Conservation (phyloP, 2,329 filamentous ascomycete genomes). For the Sporothrix mexicana region DNA sequence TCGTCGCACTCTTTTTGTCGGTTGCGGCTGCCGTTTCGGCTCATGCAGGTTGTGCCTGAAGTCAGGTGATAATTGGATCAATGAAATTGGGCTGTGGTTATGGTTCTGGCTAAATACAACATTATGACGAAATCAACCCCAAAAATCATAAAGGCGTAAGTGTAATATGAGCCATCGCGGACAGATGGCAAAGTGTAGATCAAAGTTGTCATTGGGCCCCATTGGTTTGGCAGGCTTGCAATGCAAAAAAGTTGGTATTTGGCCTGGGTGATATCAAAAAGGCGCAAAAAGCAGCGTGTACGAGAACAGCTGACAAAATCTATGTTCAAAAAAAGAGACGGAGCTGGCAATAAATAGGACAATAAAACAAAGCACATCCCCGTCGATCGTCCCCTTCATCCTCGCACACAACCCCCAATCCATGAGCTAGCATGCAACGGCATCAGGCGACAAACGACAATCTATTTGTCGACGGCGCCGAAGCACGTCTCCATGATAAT, state of each 20-base stretch:
- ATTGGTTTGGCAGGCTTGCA: slow-evolving; percentile 25
- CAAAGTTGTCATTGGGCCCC: slow-evolving; percentile 17
- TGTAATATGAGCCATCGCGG: not conserved
- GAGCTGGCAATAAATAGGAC: slow-evolving; percentile 17
- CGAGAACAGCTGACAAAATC: slow-evolving; percentile 27
- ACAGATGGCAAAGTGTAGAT: not conserved
- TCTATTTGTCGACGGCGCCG: slow-evolving; percentile 37
- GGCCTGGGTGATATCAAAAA: not conserved
- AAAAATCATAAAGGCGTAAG: slow-evolving; percentile 16
- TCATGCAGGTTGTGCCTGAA: not conserved
- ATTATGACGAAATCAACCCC: slow-evolving; percentile 11
- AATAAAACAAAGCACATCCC: not conserved
- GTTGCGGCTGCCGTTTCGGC: slow-evolving; percentile 17
- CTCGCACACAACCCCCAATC: not conserved
- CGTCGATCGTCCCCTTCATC: slow-evolving; percentile 6
- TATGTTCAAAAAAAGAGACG: slow-evolving; percentile 14
- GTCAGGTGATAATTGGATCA: slow-evolving; percentile 18
- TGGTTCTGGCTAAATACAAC: slow-evolving; percentile 22
- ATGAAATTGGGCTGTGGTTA: not conserved
- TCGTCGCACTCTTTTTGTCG: not conserved
- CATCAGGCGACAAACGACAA: not conserved
- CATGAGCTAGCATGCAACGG: not conserved
- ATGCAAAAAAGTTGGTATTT: slow-evolving; percentile 27
- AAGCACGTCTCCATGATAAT: slow-evolving; percentile 46
- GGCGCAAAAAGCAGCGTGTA: slow-evolving; percentile 30